phyloP scores from a whole-genome alignment of 176 grass and related monocot species.

The Cocos nucifera region DNA sequence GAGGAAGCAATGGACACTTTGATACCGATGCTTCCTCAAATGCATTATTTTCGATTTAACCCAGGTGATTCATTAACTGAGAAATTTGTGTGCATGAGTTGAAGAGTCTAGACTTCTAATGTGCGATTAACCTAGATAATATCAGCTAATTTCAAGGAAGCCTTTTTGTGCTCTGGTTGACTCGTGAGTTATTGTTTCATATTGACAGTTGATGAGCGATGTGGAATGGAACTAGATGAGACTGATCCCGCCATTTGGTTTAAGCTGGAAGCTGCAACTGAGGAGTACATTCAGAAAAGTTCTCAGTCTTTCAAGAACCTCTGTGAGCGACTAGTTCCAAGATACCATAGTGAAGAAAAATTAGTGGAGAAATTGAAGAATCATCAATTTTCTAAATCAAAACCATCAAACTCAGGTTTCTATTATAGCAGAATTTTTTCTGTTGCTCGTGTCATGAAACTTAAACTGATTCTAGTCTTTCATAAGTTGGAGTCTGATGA shows the following conservation, averaged over 20 bases:
- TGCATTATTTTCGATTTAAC: slow-evolving; percentile 97
- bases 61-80: slow-evolving; percentile 50
- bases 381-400: slow-evolving; percentile 54
- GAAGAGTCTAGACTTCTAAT: too few relatives aligned
- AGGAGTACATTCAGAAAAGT: slow-evolving; percentile 88
- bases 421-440: background rate
- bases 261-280: slow-evolving; percentile 87
- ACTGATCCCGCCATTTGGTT: slow-evolving; percentile 90
- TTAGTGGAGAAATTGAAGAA: slow-evolving; percentile 54
- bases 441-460: too few relatives aligned
- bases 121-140: too few relatives aligned
- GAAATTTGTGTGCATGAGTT: background rate
- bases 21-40: slow-evolving; percentile 92
- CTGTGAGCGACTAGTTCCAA: slow-evolving; percentile 67
- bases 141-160: too few relatives aligned
- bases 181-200: too few relatives aligned
- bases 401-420: slow-evolving; percentile 56
- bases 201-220: slow-evolving; percentile 85
- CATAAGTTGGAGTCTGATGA: too few relatives aligned
- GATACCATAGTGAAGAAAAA: slow-evolving; percentile 65
- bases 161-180: too few relatives aligned
- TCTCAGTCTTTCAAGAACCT: slow-evolving; percentile 66
- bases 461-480: background rate
- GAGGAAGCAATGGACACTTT: slow-evolving; percentile 91
- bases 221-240: slow-evolving; percentile 95